Base-by-base conservation (phyloP, 169 alveolate genomes). In the Plasmodium inui region DNA sequence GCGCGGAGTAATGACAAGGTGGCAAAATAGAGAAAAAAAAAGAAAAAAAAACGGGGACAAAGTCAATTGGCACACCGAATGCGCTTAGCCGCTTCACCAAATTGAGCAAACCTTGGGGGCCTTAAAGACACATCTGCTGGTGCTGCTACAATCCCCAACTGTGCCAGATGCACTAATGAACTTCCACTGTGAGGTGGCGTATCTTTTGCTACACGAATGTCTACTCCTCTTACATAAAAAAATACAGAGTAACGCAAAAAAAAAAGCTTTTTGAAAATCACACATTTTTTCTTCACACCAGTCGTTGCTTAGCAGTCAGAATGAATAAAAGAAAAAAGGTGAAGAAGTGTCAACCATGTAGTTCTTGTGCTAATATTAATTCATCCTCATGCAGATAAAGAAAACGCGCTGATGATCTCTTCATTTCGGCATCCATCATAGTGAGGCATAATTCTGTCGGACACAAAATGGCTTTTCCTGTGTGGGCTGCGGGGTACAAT, bases 221-320 rank as follows among this genome's bases (percentile, higher is more conserved):
- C 82, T 74, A 53, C 86, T 50, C 39, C 76, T 22, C 82, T 86
- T 86, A 61, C 61, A 86, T 46, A 86, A 55, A 30, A 74, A 39
- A 74, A 86, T 32, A 86, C 46, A 86, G 78, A 86, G 80, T 74
- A 86, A 76, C 5, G 28, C 32, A 8, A 73, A 71, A 67, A 86
- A 86, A 70, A 86, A 39, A 53, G 85, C 26, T 74, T 86, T 86
- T 55, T 53, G 61, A 50, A 74, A 55, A 53, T 76, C 67, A 86
- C 39, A 41, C 93, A 86, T 86, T 76, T 86, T 86, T 74, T 53
- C 50, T 78, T 39, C 55, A 76, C 81, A 30, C 81, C 39, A 55
- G 44, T 30, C 67, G 32, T 32, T 32, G 41, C 30, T 61, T 85
- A 32, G 37, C 78, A 50, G 30, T 55, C 85, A 74, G 44, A 50